Evolutionary conservation across 1,284 basidiomycete genomes (phyloP), one percentile per base, ranked within the genome.

Genomic region (Coniophora puteana): DNA sequence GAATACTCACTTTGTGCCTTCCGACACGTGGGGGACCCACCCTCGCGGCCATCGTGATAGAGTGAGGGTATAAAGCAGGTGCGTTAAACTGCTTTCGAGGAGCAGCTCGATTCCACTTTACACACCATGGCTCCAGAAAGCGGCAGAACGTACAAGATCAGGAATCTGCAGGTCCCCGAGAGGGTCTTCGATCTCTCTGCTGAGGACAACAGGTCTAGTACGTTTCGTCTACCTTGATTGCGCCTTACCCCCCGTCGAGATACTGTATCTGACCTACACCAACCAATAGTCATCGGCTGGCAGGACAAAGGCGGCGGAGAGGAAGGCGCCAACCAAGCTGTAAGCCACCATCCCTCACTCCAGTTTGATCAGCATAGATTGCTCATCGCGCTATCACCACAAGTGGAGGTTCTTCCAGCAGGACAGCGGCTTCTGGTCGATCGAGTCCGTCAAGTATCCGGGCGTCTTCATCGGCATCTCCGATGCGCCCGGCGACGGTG

Each of bases 101-200:
- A n/a, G n/a, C n/a, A n/a, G n/a, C n/a, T n/a, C n/a, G n/a, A n/a
- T n/a, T n/a, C n/a, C n/a, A n/a, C n/a, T n/a, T n/a, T n/a, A n/a
- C n/a, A n/a, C n/a, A n/a, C n/a, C n/a, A n/a, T n/a, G n/a, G n/a
- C n/a, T n/a, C n/a, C n/a, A n/a, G n/a, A n/a, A n/a, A n/a, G n/a
- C n/a, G 39, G 50, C 14, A 10, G 0, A 4, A 60, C 56, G 13
- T 80, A 78, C 58, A 63, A 56, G 24, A 65, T 82, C 43, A 62
- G 58, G 27, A 81, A 82, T 55, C 63, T 57, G 47, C 68, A 72
- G 45, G 59, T 65, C n/a, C n/a, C n/a, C 22, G 69, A 68, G 1
- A 79, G 71, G 3, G 71, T 67, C 20, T 41, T 79, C 12, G 79
- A 81, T 50, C 65, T 80, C 28, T 78, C 74, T n/a, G 76, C 69